A percentile compares a stretch with the other conserved stretches of the same genome.
Evolutionary conservation across 257 asterid genomes (phyloP).

Genomic region (Salvia miltiorrhiza): DNA sequence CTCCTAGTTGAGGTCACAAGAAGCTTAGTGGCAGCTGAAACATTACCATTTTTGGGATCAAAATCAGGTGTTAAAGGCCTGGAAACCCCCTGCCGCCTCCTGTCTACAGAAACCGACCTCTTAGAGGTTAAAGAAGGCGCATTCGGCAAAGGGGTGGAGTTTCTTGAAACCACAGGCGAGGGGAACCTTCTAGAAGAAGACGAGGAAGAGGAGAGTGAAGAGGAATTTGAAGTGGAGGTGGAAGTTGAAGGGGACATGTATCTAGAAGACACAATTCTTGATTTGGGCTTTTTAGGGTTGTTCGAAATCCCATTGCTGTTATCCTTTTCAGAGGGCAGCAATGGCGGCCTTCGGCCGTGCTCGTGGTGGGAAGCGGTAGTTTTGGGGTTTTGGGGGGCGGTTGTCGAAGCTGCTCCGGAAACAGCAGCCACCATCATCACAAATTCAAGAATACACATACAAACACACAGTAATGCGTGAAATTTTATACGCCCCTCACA

Average conservation of each 20-base stretch:
- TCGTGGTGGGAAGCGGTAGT: too few relatives aligned
- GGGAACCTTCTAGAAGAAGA: constrained; percentile 72
- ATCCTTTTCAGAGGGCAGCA: constrained; percentile 83
- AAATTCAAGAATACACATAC: constrained; percentile 22
- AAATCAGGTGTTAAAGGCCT: constrained; percentile 64
- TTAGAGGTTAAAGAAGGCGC: constrained; percentile 52
- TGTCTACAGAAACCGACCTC: constrained; percentile 83
- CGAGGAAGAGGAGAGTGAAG: constrained; percentile 62
- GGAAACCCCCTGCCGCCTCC: constrained; percentile 49
- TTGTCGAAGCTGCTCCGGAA: constrained; percentile 75
- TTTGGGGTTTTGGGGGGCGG: constrained; percentile 48
- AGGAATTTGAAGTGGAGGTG: constrained; percentile 68
- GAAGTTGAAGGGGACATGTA: constrained; percentile 88
- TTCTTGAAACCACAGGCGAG: constrained; percentile 65
- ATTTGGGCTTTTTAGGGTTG: constrained; percentile 67
- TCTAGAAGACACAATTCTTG: constrained; percentile 73
- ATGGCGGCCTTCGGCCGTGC: constrained; percentile 75
- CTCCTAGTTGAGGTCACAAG: constrained; percentile 82
- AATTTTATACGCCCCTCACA: constrained; percentile 47
- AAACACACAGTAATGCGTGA: constrained; percentile 14
- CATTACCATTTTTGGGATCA: constrained; percentile 45
- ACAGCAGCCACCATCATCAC: constrained; percentile 89
- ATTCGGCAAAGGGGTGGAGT: constrained; percentile 41
- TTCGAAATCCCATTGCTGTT: constrained; percentile 47
- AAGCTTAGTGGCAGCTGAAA: constrained; percentile 71